Base-by-base conservation (phyloP, 169 alveolate species). In the Cystoisospora suis region DNA sequence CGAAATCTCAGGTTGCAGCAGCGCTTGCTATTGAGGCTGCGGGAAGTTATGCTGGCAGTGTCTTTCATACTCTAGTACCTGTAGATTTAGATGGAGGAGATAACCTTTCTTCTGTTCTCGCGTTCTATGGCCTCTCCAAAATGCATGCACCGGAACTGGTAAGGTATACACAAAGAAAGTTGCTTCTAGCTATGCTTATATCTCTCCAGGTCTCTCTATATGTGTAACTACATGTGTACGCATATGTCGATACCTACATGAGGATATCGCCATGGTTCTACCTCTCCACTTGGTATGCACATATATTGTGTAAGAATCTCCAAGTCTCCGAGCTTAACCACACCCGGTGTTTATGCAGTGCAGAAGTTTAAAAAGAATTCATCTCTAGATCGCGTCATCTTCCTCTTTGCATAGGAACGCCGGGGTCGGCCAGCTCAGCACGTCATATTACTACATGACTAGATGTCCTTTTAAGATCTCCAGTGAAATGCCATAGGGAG, bases 21-120 rank as follows among this genome's bases (percentile, higher is more conserved):
- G 72, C 77, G 27, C 45, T 65, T 23, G 77, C 77, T 0, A 77
- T 88, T 49, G 92, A 80, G 40, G 45, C 75, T 32, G 88, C 92
- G 17, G 88, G 49, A 12, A 75, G 88, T n/a, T 59, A 88, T 56
- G 88, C 92, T 34, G 92, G 92, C 44, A 77, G 92, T 53, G 88
- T 88, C 69, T 88, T 88, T 53, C 92, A 88, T 47, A 23, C 65
- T 17, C 40, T 88, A 15, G 81, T 88, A 0, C 92, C 92, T 27
- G 70, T 75, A 44, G 80, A 53, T 40, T 75, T 85, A 42, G 77
- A 56, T 70, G 92, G 81, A n/a, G 92, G 77, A 53, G 88, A 65
- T 36, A 88, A 6, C 9, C 23, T 88, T 79, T 80, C 56, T 15
- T 42, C 34, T 44, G 61, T 75, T 40, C 1, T 75, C 58, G 77